Base-by-base conservation (phyloP, 345 rosid species). In the Citropsis articulata region DNA sequence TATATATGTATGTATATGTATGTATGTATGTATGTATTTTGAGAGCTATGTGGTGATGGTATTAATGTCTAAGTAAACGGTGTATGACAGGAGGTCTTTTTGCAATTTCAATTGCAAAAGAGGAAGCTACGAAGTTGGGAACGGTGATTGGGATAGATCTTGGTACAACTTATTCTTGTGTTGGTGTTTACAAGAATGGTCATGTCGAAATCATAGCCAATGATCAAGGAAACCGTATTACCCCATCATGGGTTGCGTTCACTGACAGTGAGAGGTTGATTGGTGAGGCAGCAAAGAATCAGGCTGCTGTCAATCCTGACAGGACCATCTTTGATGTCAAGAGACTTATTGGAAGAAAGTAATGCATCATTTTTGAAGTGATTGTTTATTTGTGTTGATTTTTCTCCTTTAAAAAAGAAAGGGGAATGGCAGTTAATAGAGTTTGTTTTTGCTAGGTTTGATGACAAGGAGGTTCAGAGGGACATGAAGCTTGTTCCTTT, bases 271-370 rank as follows among this genome's bases (percentile, higher is more conserved):
- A 95, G 89, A 92, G 99, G 83, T 81, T 95, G 75, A 93, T 95
- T 2, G 99, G 99, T 79, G 98, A 95, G 83, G 99, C 99, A 75
- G 99, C 98, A 35, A 95, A 95, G 96, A 95, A 93, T 53, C 97
- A 90, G 89, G 98, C 98, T 6, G 96, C 99, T 72, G 94, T 88
- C 6, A 95, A 95, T 57, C 76, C 97, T 0, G 99, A 95, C 66
- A 90, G 97, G 85, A 95, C 99, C 14, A 24, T 95, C 83, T 95
- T 93, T 22, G 99, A 93, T 42, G 99, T 95, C 79, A 95, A 95
- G 90, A 86, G 97, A 77, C 95, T 93, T 81, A 95, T 95, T 6
- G 98, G 99, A 30, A 90, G 99, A 91, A 93, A 93, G 99, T 95
- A 87, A 78, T 25, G 72, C 78, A 21, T 59, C 60, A 18, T 75